Percentiles rank a stretch among this genome's conserved stretches.
These are phyloP conservation scores for Chrysoporthe deuterocubensis DNA, from an alignment of 2,329 filamentous ascomycete genomes.

Conservation along the genomic window DNA sequence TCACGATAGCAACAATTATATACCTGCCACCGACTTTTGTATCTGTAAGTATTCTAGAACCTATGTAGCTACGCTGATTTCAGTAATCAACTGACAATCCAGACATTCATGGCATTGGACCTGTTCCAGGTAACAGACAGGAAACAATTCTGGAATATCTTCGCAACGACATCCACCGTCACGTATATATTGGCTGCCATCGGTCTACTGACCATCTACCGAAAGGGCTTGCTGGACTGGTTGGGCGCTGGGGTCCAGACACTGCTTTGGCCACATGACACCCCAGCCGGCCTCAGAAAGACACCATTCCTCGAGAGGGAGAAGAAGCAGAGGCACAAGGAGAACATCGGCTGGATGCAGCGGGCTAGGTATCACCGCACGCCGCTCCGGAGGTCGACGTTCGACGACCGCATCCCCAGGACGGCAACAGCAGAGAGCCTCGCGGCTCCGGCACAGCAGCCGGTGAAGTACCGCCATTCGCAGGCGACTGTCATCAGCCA, in stretches of 20 bases:
- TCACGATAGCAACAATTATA: background rate
- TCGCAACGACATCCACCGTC: background rate
- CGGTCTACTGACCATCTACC: background rate
- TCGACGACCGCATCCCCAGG: background rate
- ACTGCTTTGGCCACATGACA: background rate
- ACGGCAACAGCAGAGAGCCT: background rate
- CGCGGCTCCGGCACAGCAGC: background rate
- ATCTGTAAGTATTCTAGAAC: background rate
- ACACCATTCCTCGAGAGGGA: background rate
- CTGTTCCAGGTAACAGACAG: background rate
- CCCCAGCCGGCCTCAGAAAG: background rate
- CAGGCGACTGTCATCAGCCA: background rate
- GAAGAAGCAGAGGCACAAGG: background rate
- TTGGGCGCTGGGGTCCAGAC: background rate
- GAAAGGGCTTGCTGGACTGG: background rate
- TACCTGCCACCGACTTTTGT: conserved; percentile 3
- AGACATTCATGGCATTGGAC: background rate
- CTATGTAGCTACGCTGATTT: background rate
- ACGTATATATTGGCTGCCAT: background rate
- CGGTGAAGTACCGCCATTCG: background rate
- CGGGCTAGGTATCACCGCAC: background rate
- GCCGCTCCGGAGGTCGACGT: background rate
- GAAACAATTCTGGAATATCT: background rate
- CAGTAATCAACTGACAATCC: background rate
- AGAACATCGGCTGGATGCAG: background rate